Evolutionary conservation across 78 protist genomes (phyloP).

Genomic region (Chrysochromulina parva): DNA sequence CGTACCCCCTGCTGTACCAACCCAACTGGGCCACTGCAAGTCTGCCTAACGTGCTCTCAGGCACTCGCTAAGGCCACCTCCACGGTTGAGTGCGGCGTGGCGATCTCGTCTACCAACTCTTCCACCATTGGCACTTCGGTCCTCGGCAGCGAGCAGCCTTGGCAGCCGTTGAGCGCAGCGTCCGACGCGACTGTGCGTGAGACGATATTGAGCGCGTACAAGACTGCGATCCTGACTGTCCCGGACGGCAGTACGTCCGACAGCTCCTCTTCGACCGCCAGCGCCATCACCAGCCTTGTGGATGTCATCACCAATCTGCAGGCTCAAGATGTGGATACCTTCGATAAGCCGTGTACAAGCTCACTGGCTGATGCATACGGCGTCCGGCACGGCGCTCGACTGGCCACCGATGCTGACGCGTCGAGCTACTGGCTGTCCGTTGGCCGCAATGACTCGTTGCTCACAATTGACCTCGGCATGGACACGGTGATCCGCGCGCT

Average conservation of each 20-base stretch:
- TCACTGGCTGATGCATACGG: no score
- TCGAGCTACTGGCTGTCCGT: background rate
- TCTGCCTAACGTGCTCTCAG: no score
- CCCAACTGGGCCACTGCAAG: no score
- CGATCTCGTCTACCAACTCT: no score
- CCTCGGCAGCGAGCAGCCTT: no score
- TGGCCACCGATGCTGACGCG: background rate
- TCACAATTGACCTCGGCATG: background rate
- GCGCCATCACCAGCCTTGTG: background rate
- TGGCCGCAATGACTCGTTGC: background rate
- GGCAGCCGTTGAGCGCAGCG: background rate
- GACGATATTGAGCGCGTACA: background rate
- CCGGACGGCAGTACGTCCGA: background rate
- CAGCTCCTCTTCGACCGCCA: background rate
- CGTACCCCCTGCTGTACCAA: no score
- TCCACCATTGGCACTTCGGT: no score
- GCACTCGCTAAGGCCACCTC: no score
- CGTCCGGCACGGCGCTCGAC: no score
- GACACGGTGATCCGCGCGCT: background rate
- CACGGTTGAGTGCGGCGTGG: no score
- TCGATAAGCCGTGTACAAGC: background rate
- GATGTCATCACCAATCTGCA: background rate
- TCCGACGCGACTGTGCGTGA: background rate
- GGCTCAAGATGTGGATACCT: background rate
- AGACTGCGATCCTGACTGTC: no score